Conservation (phyloP, 352 stramenopile genomes). For the Phytophthora boehmeriae region DNA sequence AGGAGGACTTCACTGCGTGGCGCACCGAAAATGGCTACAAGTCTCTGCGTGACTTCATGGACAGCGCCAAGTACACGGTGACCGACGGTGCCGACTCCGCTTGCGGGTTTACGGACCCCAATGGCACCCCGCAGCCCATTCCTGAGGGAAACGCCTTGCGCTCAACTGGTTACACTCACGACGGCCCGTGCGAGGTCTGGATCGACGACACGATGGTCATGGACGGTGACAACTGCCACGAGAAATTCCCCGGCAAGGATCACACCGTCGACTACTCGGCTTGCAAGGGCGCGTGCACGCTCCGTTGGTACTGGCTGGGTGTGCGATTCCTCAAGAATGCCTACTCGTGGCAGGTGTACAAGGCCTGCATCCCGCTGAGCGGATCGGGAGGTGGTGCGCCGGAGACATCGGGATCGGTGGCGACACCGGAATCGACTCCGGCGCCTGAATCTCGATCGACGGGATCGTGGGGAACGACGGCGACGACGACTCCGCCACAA, state of each 20-base stretch:
- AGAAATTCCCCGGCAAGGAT: not conserved
- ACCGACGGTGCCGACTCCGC: slow-evolving; percentile 18
- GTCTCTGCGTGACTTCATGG: slow-evolving; percentile 21
- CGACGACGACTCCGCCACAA: too few relatives aligned
- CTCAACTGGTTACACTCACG: slow-evolving; percentile 36
- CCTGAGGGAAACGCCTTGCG: slow-evolving; percentile 15
- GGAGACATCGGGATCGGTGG: too few relatives aligned
- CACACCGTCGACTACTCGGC: not conserved
- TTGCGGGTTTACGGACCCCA: slow-evolving; percentile 23
- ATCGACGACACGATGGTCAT: not conserved
- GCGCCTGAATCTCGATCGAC: too few relatives aligned
- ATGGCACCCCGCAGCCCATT: slow-evolving; percentile 29
- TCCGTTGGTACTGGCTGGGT: not conserved
- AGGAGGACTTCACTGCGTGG: slow-evolving; percentile 34
- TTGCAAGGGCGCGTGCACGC: not conserved
- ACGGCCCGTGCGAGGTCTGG: not conserved
- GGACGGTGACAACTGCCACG: not conserved
- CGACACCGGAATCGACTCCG: too few relatives aligned
- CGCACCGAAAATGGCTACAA: slow-evolving; percentile 32
- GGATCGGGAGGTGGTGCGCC: not conserved
- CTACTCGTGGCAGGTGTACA: slow-evolving; percentile 2
- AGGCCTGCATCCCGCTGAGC: not conserved
- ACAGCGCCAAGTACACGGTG: slow-evolving; percentile 23
- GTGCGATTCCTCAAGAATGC: not conserved
- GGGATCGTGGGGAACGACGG: too few relatives aligned